These are phyloP conservation scores for Kokia cookei DNA, from an alignment of 441 rosid genomes.

Conservation along the genomic window DNA sequence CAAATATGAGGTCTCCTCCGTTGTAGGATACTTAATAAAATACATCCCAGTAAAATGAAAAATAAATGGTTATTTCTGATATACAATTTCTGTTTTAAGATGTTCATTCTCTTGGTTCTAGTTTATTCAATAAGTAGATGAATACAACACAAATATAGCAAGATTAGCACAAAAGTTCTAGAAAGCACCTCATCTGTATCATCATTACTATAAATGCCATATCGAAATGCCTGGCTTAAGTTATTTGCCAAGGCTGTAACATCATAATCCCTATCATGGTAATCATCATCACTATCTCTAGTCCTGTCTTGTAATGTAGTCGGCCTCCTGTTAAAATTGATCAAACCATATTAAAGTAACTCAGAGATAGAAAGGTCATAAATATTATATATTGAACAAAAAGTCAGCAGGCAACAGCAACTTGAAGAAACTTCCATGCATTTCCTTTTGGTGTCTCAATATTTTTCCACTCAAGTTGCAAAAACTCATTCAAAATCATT, in stretches of 20 bases:
- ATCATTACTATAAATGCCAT: slow-evolving; percentile 77
- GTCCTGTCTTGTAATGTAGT: slow-evolving; percentile 75
- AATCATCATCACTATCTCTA: slow-evolving; percentile 96
- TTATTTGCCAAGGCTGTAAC: slow-evolving; percentile 95
- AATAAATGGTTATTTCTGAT: not conserved
- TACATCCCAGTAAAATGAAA: not conserved
- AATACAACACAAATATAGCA: slow-evolving; percentile 4
- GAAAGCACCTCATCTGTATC: slow-evolving; percentile 73
- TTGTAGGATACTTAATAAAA: not conserved
- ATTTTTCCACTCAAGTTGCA: not conserved
- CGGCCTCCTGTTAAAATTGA: slow-evolving; percentile 67
- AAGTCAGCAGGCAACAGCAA: not conserved
- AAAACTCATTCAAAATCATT: not conserved
- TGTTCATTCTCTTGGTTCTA: not conserved
- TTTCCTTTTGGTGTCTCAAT: not conserved
- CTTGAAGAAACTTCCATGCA: not conserved
- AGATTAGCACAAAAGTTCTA: slow-evolving; percentile 4
- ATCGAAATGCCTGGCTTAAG: slow-evolving; percentile 86
- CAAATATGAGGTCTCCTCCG: not conserved
- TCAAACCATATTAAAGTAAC: not conserved
- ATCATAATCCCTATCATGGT: slow-evolving; percentile 93
- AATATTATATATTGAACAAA: not conserved
- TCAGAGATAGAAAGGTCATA: not conserved
- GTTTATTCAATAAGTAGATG: not conserved
- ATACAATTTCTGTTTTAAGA: not conserved